Evolutionary conservation across 2,329 filamentous ascomycete genomes (phyloP), one percentile per base, ranked within the genome.

Genomic region (Aspergillus nomiae): DNA sequence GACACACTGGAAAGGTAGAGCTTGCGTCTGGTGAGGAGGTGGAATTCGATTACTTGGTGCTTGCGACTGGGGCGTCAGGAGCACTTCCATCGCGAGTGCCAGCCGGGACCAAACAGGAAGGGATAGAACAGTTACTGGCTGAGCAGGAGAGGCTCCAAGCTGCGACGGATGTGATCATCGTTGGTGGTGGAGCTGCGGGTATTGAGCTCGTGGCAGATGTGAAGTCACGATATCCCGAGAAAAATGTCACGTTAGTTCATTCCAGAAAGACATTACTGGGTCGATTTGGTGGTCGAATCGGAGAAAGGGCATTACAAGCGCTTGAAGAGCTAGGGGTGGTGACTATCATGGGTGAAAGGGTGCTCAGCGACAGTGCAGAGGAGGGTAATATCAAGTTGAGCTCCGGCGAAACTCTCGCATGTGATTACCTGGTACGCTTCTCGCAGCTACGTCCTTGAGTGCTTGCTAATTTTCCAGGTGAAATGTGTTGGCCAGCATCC

Each of bases 131-230:
- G n/a, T 65, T 88, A 43, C 74, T 74, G 50, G 70, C 70, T 2
- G 80, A 86, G 71, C 86, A 87, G 72, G 66, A 68, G 0, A 73
- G 73, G 3, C 82, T 88, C 56, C 76, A 77, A 46, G 67, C 70
- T 0, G 80, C 84, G 1, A 71, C 71, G 14, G 78, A 76, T 34
- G 66, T 86, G 8, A 83, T 85, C 2, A 79, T 87, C 0, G 79
- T 86, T 0, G 87, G 87, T 2, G 87, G 86, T 0, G 87, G 87
- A 3, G 86, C 87, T 0, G 87, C 87, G 0, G 87, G 87, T 1
- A 84, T 89, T 0, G 85, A 89, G 73, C 74, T 89, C 38, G 86
- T 86, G 0, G 82, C 85, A 0, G 87, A 90, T 69, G 83, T 85
- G 11, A 88, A 87, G 72, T 79, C 79, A 6, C 71, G 77, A 11